Conservation (phyloP, 1,139 yeast genomes). For the Scheffersomyces stambukii region DNA sequence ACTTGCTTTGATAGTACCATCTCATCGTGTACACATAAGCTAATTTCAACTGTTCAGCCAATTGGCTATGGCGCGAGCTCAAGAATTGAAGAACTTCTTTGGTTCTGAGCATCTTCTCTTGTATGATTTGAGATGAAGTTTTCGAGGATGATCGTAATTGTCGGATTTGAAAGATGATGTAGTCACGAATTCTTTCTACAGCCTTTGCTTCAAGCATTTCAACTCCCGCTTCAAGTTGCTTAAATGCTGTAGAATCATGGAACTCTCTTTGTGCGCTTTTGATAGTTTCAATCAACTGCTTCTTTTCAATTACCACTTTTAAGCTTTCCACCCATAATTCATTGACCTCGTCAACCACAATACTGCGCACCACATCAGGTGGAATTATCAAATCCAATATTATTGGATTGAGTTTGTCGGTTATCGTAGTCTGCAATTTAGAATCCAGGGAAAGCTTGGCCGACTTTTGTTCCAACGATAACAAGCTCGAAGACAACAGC, state of each 20-base stretch:
- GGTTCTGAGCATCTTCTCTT: slow-evolving; percentile 56
- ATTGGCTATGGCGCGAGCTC: slow-evolving; percentile 47
- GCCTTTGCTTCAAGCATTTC: slow-evolving; percentile 46
- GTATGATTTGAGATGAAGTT: slow-evolving; percentile 69
- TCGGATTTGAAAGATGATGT: slow-evolving; percentile 60
- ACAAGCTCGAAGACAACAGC: slow-evolving; percentile 57
- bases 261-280: too few species aligned
- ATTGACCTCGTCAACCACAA: slow-evolving; percentile 43
- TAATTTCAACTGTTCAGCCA: slow-evolving; percentile 70
- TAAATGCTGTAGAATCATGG: slow-evolving; percentile 29
- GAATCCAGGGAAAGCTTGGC: slow-evolving; percentile 31
- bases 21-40: slow-evolving; percentile 87
- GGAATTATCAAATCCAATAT: slow-evolving; percentile 73
- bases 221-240: slow-evolving; percentile 35
- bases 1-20: slow-evolving; percentile 85
- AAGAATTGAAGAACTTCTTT: slow-evolving; percentile 62
- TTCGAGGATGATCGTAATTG: slow-evolving; percentile 44
- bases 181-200: slow-evolving; percentile 73
- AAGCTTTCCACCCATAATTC: slow-evolving; percentile 58
- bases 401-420: slow-evolving; percentile 61
- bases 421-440: slow-evolving; percentile 49
- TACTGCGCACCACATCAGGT: slow-evolving; percentile 54
- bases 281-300: too few species aligned
- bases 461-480: slow-evolving; percentile 52
- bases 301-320: slow-evolving; percentile 53